Percentiles rank a stretch among this genome's conserved stretches.
Conservation (phyloP, 73 alveolate genomes). For the Tetrahymena borealis region DNA sequence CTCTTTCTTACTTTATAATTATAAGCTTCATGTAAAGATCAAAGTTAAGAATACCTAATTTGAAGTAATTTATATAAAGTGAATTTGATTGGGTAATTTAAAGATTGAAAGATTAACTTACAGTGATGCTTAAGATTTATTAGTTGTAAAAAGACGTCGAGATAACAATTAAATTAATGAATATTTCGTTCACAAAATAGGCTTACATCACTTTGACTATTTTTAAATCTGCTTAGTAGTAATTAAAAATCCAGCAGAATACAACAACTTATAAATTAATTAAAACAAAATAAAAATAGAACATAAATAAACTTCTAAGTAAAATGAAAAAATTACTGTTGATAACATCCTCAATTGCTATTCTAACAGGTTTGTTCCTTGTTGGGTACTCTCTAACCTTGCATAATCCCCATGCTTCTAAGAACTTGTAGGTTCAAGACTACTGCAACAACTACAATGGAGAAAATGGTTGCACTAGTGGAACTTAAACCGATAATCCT, state of each 20-base stretch:
- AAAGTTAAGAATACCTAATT: too few relatives aligned
- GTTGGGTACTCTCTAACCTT: not conserved
- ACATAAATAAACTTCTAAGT: not conserved
- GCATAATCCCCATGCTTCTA: not conserved
- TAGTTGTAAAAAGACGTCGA: too few relatives aligned
- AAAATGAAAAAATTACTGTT: not conserved
- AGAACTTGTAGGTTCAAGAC: not conserved
- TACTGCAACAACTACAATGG: conserved; percentile 77
- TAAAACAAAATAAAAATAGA: not conserved
- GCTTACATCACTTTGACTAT: not conserved
- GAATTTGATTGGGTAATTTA: too few relatives aligned
- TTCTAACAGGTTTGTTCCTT: not conserved
- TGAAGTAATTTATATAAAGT: too few relatives aligned
- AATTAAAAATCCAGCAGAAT: not conserved
- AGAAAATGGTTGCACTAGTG: conserved; percentile 74
- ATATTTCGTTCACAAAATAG: not conserved
- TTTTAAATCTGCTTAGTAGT: not conserved
- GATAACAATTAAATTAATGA: not conserved
- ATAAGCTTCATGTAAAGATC: too few relatives aligned
- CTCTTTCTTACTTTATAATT: too few relatives aligned
- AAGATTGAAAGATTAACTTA: too few relatives aligned
- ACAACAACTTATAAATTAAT: not conserved
- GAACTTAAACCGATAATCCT: conserved; percentile 72
- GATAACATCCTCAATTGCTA: not conserved
- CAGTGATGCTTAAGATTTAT: too few relatives aligned